Conservation (phyloP, 148 eudicot species). For the Fagopyrum esculentum region DNA sequence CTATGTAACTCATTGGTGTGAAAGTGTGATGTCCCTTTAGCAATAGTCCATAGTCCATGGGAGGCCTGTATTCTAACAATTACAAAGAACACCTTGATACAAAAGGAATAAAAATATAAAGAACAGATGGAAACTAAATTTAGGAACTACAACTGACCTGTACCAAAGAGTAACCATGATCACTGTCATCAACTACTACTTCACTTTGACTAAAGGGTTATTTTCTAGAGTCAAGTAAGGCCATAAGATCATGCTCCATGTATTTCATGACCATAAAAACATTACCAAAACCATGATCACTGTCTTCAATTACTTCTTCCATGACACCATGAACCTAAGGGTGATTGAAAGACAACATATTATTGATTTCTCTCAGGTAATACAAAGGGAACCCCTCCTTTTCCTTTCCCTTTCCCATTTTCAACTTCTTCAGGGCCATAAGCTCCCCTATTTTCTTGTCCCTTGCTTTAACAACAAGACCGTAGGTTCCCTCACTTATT, state of each 20-base stretch:
- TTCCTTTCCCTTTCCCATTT: constrained; percentile 29
- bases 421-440: constrained; percentile 81
- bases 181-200: constrained; percentile 16
- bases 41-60: constrained; percentile 59
- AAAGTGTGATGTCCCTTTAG: constrained; percentile 96
- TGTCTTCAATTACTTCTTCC: no score
- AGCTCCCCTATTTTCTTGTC: constrained; percentile 58
- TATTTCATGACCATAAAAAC: no score
- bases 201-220: no score
- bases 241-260: no score
- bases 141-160: constrained; percentile 38
- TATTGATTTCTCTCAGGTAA: no score
- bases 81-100: background rate
- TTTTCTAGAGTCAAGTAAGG: no score
- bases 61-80: constrained; percentile 50
- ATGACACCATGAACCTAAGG: no score
- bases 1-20: constrained; percentile 67
- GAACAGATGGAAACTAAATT: background rate
- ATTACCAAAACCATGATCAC: no score
- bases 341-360: no score
- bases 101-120: background rate
- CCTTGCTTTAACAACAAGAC: constrained; percentile 71
- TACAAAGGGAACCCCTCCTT: no score
- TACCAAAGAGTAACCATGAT: constrained; percentile 72
- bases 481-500: constrained; percentile 83